Conservation (phyloP, 1,284 basidiomycete genomes). For the Veloboletus limbatus region DNA sequence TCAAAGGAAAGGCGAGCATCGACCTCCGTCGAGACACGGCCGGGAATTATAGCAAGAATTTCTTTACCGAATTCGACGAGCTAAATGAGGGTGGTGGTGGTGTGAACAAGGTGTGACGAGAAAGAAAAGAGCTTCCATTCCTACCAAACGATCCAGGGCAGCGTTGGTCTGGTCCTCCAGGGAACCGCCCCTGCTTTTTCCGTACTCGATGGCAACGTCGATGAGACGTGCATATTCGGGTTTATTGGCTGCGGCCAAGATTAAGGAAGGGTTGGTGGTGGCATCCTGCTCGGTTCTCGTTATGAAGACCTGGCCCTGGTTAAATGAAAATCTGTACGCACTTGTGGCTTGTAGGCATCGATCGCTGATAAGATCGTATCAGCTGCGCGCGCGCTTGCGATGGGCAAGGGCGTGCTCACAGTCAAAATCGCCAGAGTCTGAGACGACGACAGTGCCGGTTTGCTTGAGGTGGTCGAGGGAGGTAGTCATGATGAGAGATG, state of each 20-base stretch:
- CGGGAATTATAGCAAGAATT: slow-evolving; percentile 95
- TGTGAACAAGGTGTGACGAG: slow-evolving; percentile 8
- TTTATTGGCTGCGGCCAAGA: slow-evolving; percentile 93
- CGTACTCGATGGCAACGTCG: slow-evolving; percentile 79
- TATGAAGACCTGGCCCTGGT: slow-evolving; percentile 4
- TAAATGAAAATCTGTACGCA: slow-evolving; percentile 27
- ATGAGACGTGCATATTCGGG: slow-evolving; percentile 83
- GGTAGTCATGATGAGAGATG: slow-evolving; percentile 66
- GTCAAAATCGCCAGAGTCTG: slow-evolving; percentile 88
- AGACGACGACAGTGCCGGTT: slow-evolving; percentile 92
- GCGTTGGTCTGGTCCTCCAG: slow-evolving; percentile 69
- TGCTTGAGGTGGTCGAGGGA: slow-evolving; percentile 87
- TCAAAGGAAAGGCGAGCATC: slow-evolving; percentile 97
- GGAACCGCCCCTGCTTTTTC: slow-evolving; percentile 77
- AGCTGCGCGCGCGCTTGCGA: slow-evolving; percentile 5
- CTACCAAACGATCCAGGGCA: slow-evolving; percentile 86
- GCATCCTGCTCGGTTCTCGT: slow-evolving; percentile 58
- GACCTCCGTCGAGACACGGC: slow-evolving; percentile 98
- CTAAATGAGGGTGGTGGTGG: slow-evolving; percentile 39
- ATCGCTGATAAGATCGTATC: slow-evolving; percentile 54
- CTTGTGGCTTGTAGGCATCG: slow-evolving; percentile 91
- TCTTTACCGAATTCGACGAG: slow-evolving; percentile 96
- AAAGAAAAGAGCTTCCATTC: slow-evolving; percentile 30
- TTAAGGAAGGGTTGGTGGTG: slow-evolving; percentile 92
- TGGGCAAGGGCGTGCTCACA: slow-evolving; percentile 45